phyloP scores from a whole-genome alignment of 1,139 yeast species.

The Candida gigantensis region DNA sequence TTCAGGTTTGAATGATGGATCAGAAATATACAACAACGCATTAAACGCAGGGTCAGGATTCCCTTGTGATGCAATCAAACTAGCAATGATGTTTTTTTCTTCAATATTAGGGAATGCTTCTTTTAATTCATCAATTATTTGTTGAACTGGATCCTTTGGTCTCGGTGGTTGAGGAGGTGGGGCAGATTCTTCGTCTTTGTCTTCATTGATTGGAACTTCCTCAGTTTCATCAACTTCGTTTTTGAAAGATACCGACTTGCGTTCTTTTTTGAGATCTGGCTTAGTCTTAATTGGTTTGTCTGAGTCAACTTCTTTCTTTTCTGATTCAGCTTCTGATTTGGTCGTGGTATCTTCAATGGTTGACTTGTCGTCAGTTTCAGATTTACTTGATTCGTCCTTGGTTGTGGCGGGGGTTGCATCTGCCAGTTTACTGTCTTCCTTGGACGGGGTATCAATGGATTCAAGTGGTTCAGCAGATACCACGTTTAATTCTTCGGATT shows the following conservation, averaged over 20 bases:
- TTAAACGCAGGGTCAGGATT: conserved; percentile 82
- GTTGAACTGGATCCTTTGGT: conserved; percentile 59
- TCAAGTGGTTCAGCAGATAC: conserved; percentile 40
- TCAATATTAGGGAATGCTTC: conserved; percentile 85
- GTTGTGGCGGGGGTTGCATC: conserved; percentile 1
- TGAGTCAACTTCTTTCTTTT: conserved; percentile 1
- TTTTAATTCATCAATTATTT: conserved; percentile 55
- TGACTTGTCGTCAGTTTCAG: not conserved
- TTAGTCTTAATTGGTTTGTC: conserved; percentile 6
- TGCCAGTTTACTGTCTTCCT: conserved; percentile 7
- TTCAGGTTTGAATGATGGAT: conserved; percentile 70
- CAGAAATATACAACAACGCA: conserved; percentile 78
- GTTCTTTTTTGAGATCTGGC: conserved; percentile 8
- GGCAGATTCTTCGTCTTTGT: conserved; percentile 20
- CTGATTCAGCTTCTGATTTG: conserved; percentile 4
- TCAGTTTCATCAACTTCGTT: conserved; percentile 11
- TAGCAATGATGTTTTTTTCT: conserved; percentile 69
- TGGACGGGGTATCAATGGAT: conserved; percentile 17
- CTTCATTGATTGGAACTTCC: conserved; percentile 16
- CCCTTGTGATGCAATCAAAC: conserved; percentile 83
- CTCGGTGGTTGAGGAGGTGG: conserved; percentile 78
- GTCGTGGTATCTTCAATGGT: conserved; percentile 1
- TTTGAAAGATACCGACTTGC: conserved; percentile 6
- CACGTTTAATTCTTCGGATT: conserved; percentile 29
- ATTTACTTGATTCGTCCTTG: conserved; percentile 9